These are phyloP conservation scores for Neurospora sp. DNA, from an alignment of 495 filamentous ascomycete genomes.

Conservation along the genomic window DNA sequence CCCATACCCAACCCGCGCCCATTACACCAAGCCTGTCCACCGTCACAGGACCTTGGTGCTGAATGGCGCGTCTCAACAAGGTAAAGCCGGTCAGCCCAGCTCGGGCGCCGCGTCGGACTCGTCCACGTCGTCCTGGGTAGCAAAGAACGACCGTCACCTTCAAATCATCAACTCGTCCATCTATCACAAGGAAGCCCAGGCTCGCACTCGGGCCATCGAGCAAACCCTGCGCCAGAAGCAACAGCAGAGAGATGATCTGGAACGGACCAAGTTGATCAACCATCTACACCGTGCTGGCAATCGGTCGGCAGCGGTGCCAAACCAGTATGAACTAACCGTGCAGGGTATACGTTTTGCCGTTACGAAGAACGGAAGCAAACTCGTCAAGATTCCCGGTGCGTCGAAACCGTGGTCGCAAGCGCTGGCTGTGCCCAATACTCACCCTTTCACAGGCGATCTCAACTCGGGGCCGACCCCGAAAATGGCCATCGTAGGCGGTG, in stretches of 20 bases:
- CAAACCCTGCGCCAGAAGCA: conserved; percentile 55
- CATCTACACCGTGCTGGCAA: conserved; percentile 29
- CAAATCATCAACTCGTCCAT: conserved; percentile 81
- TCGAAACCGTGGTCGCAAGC: conserved; percentile 5
- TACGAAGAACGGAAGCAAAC: conserved; percentile 71
- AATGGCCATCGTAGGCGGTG: conserved; percentile 64
- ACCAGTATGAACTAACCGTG: conserved; percentile 57
- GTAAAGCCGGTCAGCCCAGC: conserved; percentile 14
- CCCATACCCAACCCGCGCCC: conserved; percentile 33
- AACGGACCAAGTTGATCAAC: conserved; percentile 48
- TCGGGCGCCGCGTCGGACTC: conserved; percentile 24
- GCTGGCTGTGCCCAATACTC: conserved; percentile 26
- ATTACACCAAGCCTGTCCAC: conserved; percentile 41
- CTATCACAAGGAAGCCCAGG: conserved; percentile 65
- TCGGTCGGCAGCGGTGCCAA: background rate
- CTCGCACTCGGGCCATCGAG: conserved; percentile 65
- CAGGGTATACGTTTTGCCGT: conserved; percentile 72
- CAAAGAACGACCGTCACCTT: conserved; percentile 73
- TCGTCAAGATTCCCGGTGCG: conserved; percentile 63
- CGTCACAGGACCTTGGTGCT: conserved; percentile 66
- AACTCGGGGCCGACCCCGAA: conserved; percentile 69
- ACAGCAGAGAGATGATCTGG: conserved; percentile 48
- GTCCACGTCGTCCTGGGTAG: conserved; percentile 53
- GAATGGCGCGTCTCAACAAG: conserved; percentile 36
- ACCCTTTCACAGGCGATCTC: conserved; percentile 45